Base-by-base conservation (phyloP, 495 filamentous ascomycete species). In the Amniculicola lignicola region DNA sequence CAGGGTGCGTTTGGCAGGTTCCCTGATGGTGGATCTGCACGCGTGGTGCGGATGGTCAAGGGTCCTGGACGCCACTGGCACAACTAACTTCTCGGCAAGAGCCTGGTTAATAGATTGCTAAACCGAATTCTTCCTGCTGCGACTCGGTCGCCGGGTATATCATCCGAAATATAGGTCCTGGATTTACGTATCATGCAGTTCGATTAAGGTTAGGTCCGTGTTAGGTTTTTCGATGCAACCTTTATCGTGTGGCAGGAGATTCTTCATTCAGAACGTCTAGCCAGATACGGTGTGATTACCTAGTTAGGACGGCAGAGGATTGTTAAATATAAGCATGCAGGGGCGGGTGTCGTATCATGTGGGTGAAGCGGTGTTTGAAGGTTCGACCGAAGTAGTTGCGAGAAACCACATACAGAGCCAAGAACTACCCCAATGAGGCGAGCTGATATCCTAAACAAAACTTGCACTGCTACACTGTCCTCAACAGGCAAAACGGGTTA, bases 1-100 rank as follows among this genome's bases (percentile, higher is more conserved):
- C 25, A 29, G 12, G 27, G n/a, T 25, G 46, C 54, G 51, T 44
- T 14, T 12, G 21, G 43, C 21, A 51, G 50, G 42, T n/a, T n/a
- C n/a, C n/a, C n/a, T n/a, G n/a, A n/a, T 25, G 39, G 48, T 27
- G 40, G 56, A 54, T 59, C 49, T 22, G 28, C 23, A 25, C 9
- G 11, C 44, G 15, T 18, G 19, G 11, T 6, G 16, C 16, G 33
- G 43, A 25, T 60, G 57, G 57, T 28, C 43, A 44, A 54, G 43
- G 27, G 37, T 15, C 33, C 33, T 7, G 22, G 28, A 29, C 57
- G 33, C 41, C 28, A 47, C 35, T 3, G 11, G 15, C 2, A 16
- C 49, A 40, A 14, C 33, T 23, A 42, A 44, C 33, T 15, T 23
- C 21, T 2, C 42, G 14, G 15, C 22, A 31, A 31, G 29, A 18